These are phyloP conservation scores for Onygenales sp. DNA, from an alignment of 2,329 filamentous ascomycete species.

Conservation along the genomic window DNA sequence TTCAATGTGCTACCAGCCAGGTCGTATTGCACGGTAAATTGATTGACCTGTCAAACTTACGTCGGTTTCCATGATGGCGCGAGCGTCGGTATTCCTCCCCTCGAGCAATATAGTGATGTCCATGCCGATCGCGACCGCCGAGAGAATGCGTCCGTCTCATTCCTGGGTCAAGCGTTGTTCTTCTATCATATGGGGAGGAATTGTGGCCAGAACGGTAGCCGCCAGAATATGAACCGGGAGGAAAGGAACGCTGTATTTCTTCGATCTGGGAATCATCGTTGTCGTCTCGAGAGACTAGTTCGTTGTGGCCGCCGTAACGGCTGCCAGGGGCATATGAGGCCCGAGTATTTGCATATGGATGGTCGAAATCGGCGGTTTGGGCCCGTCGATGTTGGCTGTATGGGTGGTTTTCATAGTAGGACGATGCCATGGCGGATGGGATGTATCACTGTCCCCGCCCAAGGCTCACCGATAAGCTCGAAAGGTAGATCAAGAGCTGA, in stretches of 20 bases:
- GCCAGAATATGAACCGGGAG: slow-evolving; percentile 44
- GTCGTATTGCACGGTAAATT: not conserved
- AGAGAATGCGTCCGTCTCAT: slow-evolving; percentile 29
- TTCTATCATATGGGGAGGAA: not conserved
- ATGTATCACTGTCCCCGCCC: not conserved
- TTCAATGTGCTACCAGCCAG: not conserved
- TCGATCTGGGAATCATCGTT: slow-evolving; percentile 63
- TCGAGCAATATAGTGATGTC: slow-evolving; percentile 28
- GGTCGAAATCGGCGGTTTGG: slow-evolving; percentile 7
- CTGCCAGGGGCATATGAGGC: slow-evolving; percentile 4
- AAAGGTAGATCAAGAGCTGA: not conserved
- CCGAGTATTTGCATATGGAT: slow-evolving; percentile 20
- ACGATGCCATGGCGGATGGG: not conserved
- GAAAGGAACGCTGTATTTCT: slow-evolving; percentile 76
- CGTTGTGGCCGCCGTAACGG: slow-evolving; percentile 9
- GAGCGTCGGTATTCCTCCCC: slow-evolving; percentile 19
- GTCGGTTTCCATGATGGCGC: slow-evolving; percentile 15
- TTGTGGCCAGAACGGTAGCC: slow-evolving; percentile 15
- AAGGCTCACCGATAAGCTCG: not conserved
- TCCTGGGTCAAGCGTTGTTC: slow-evolving; percentile 6
- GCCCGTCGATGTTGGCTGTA: slow-evolving; percentile 15
- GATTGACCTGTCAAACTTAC: slow-evolving; percentile 18
- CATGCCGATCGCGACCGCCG: slow-evolving; percentile 23
- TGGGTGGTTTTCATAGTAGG: slow-evolving; percentile 27
- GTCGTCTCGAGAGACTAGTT: slow-evolving; percentile 44